phyloP scores from a whole-genome alignment of 345 rosid genomes.

The Dovyalis caffra region DNA sequence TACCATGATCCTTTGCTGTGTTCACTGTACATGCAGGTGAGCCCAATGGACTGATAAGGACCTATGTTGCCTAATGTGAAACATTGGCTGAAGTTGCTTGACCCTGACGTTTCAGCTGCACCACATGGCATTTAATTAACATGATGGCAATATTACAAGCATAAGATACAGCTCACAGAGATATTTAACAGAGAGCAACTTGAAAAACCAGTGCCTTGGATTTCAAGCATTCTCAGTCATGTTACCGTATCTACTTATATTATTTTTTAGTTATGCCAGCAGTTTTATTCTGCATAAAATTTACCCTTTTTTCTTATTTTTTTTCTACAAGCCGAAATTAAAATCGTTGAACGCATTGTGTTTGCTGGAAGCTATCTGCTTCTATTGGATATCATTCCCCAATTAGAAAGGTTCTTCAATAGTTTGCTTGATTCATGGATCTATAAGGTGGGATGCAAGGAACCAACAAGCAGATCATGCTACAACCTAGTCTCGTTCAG shows the following conservation, averaged over 20 bases:
- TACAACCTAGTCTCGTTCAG: conserved; percentile 11
- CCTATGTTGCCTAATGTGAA: not conserved
- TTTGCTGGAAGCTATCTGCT: not conserved
- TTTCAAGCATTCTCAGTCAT: not conserved
- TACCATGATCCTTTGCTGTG: not conserved
- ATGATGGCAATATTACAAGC: not conserved
- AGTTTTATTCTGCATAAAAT: too few relatives aligned
- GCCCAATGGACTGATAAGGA: not conserved
- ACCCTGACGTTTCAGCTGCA: conserved; percentile 6
- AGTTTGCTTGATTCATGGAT: not conserved
- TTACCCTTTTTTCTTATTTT: not conserved
- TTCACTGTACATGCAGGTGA: too few relatives aligned
- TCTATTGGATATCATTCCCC: too few relatives aligned
- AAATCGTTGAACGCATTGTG: not conserved
- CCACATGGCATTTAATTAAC: not conserved
- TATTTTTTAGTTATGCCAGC: not conserved
- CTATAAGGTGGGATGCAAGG: conserved; percentile 1
- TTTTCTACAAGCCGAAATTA: not conserved
- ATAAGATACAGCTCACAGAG: not conserved
- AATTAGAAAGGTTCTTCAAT: too few relatives aligned
- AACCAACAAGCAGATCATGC: conserved; percentile 8
- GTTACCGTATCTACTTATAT: too few relatives aligned
- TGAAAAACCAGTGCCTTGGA: not conserved
- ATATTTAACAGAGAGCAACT: not conserved
- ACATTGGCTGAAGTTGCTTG: not conserved